Evolutionary conservation across 2,329 filamentous ascomycete genomes (phyloP), one percentile per base, ranked within the genome.

Genomic region (Scolecobasidium constrictum): DNA sequence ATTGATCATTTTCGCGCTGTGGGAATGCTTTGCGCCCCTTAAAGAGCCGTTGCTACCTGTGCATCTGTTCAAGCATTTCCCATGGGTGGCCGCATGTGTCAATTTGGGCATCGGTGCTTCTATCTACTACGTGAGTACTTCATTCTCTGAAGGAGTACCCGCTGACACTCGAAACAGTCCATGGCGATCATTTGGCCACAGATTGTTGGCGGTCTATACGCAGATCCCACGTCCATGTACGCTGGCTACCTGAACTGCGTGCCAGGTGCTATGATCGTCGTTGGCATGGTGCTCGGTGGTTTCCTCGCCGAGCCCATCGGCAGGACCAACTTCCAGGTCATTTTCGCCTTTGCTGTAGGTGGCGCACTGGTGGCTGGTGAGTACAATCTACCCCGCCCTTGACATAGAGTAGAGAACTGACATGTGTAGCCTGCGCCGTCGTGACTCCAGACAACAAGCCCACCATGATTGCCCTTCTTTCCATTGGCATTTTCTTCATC

Each of bases 141-240:
- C 66, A 11, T 57, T 70, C 12, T 68, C 66, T 61, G 67, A 67
- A 2, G 60, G 60, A 6, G 59, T 63, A 13, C 61, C 69, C 43
- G 54, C 13, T 50, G 69, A n/a, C 70, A 64, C 53, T 61, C 59
- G 3, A 58, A 52, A 6, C 55, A 64, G 47, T 48, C 52, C 4
- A 57, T 62, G 34, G 44, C 60, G 35, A 60, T 66, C 44, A 66
- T 64, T 39, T 63, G 64, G 58, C 54, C 67, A 46, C 63, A 58
- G 19, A 61, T 56, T n/a, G 59, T 63, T n/a, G 55, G 64, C 13
- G 64, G 64, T n/a, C 38, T 57, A 2, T 57, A 54, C 36, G 40
- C 26, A 26, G 46, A 50, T 23, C 52, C 49, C 28, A 43, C 46
- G 15, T 20, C 43, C 13, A 50, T 47, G 43, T 53, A 49, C 18